Evolutionary conservation across 305 asterid genomes (phyloP), one percentile per base, ranked within the genome.

Genomic region (Solanum hybrid): DNA sequence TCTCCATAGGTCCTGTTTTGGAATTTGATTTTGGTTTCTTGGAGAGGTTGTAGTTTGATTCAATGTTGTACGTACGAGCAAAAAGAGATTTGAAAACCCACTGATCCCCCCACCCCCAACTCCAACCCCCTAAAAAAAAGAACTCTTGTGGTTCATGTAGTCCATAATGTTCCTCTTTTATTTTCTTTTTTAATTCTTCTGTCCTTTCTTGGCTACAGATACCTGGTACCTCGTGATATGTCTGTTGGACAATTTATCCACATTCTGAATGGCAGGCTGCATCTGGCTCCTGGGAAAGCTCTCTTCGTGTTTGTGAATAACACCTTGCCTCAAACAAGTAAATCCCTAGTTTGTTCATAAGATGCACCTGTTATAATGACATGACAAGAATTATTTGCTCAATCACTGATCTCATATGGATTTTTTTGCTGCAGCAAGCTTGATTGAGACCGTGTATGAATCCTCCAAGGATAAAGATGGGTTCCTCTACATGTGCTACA

Each of bases 201-300:
- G 74, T 31, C 80, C 67, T 85, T 11, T 88, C 74, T 57, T 92
- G 82, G 13, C 87, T 10, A 90, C 95, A 97, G 99, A 91, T 97
- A 91, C 95, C 95, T 97, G 91, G 98, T 96, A 74, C 99, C 99
- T 31, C 97, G 98, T 82, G 99, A 97, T 93, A 96, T 96, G 99
- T 94, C 98, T 5, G 94, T 96, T 87, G 98, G 99, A 83, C 99
- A 96, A 89, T 97, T 96, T 78, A 95, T 96, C 91, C 97, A 95
- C 92, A 93, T 96, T 91, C 94, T 97, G 89, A 92, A 96, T 46
- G 96, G 93, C 87, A 95, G 99, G 94, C 98, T 97, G 88, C 98
- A 93, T 82, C 92, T 97, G 92, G 93, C 95, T 89, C 98, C 98
- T 5, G 98, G 98, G 90, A 96, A 95, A 93, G 99, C 99, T 88